Conservation (phyloP, 1,284 basidiomycete species). For the Mycena sp. region DNA sequence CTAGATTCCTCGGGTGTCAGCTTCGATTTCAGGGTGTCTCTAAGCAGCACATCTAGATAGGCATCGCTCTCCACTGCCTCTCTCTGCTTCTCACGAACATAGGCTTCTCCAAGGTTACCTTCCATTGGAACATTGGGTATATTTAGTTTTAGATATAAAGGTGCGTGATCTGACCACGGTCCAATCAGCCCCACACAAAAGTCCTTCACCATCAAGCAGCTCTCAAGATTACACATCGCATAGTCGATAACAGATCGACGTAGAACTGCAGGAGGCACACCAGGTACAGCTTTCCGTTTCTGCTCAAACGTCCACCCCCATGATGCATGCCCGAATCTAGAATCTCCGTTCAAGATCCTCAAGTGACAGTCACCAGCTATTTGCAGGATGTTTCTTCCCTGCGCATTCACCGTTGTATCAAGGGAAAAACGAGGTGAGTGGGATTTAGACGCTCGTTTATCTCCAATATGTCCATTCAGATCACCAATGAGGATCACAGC, state of each 20-base stretch:
- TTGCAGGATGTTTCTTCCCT: not conserved
- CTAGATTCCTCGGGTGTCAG: not conserved
- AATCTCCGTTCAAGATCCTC: not conserved
- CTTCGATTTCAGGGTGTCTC: not conserved
- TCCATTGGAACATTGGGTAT: not conserved
- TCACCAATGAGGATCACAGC: not conserved
- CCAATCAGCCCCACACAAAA: not conserved
- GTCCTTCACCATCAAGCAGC: not conserved
- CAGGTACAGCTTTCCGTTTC: not conserved
- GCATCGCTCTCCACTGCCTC: not conserved
- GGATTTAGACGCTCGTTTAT: too few relatives aligned
- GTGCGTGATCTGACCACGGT: not conserved
- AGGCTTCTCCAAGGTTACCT: not conserved
- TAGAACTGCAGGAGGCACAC: too few relatives aligned
- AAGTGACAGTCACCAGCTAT: not conserved
- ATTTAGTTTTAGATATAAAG: not conserved
- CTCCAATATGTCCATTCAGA: not conserved
- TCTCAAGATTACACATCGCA: not conserved
- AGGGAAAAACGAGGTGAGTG: not conserved
- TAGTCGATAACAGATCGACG: not conserved
- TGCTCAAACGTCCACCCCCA: not conserved
- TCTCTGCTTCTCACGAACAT: not conserved
- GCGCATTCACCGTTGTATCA: not conserved
- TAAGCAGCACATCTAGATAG: not conserved
- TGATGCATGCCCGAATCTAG: not conserved